A percentile compares a stretch with the other conserved stretches of the same genome.
phyloP scores from a whole-genome alignment of 768 basidiomycete genomes.

The Mycena sanguinolenta region DNA sequence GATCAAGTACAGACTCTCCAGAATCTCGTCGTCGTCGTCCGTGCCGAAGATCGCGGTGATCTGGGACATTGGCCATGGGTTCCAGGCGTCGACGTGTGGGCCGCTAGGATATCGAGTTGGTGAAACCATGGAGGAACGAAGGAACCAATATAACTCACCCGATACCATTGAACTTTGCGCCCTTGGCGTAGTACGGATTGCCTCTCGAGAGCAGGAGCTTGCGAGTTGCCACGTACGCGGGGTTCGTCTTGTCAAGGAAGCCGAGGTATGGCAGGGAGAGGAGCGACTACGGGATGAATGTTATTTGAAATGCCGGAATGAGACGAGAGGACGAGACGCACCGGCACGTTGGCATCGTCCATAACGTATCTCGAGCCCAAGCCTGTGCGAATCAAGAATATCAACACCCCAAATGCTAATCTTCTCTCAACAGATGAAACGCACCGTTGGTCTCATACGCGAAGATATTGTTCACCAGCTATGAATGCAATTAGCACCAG shows the following conservation, averaged over 20 bases:
- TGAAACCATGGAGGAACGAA: too few relatives aligned
- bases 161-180: conserved; percentile 74
- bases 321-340: conserved; percentile 48
- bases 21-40: conserved; percentile 79
- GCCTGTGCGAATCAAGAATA: conserved; percentile 37
- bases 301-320: too few relatives aligned
- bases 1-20: conserved; percentile 71
- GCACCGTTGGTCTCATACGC: conserved; percentile 80
- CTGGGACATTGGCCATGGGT: conserved; percentile 90
- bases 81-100: conserved; percentile 79
- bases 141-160: conserved; percentile 57
- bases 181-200: conserved; percentile 80
- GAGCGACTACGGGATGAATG: conserved; percentile 66
- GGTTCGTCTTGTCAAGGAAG: conserved; percentile 72
- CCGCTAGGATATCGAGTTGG: too few relatives aligned
- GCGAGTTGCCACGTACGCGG: conserved; percentile 75
- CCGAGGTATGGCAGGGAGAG: conserved; percentile 85
- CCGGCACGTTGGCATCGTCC: conserved; percentile 90
- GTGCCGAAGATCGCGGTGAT: conserved; percentile 82
- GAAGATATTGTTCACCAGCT: conserved; percentile 77
- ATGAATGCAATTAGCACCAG: not conserved
- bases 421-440: too few relatives aligned
- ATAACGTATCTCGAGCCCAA: conserved; percentile 81
- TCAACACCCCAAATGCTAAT: too few relatives aligned
- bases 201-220: conserved; percentile 69